Evolutionary conservation across 2,329 filamentous ascomycete genomes (phyloP).

Genomic region (Phaeosphaeria sp.): DNA sequence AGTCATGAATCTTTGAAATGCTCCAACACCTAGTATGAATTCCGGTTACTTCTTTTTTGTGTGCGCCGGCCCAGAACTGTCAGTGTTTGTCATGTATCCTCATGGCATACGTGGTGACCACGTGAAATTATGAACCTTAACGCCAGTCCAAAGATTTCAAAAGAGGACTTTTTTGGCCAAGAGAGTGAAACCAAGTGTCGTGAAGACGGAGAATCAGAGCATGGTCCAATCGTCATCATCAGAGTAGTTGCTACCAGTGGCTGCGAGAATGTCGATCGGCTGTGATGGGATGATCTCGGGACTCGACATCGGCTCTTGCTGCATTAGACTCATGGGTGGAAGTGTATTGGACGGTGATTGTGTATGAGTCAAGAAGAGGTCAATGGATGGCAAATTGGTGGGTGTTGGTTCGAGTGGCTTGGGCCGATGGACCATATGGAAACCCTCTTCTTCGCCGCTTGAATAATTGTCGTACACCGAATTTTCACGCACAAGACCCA

Average conservation of each 20-base stretch:
- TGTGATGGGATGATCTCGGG: constrained; percentile 12
- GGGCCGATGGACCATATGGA: constrained; percentile 28
- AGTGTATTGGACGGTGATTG: neutral
- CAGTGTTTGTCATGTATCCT: too few relatives aligned
- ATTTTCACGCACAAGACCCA: neutral
- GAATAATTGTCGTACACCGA: constrained; percentile 11
- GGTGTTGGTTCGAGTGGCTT: constrained; percentile 1
- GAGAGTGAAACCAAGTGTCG: neutral
- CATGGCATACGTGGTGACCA: too few relatives aligned
- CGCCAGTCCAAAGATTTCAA: neutral
- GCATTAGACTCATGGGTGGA: neutral
- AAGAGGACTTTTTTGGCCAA: neutral
- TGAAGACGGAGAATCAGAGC: neutral
- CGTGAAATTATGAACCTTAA: neutral
- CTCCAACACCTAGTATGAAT: too few relatives aligned
- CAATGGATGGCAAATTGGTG: neutral
- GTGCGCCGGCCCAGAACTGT: too few relatives aligned
- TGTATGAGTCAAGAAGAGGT: neutral
- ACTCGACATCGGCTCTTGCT: constrained; percentile 15
- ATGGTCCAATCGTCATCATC: constrained; percentile 22
- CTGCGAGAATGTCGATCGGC: constrained; percentile 11
- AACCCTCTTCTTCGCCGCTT: constrained; percentile 33
- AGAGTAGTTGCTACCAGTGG: constrained; percentile 14
- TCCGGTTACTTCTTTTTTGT: too few relatives aligned
- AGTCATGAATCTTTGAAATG: too few relatives aligned